Percentiles rank a stretch among this genome's conserved stretches.
These are phyloP conservation scores for Colletotrichum orbiculare DNA, from an alignment of 2,329 filamentous ascomycete species.

Conservation along the genomic window DNA sequence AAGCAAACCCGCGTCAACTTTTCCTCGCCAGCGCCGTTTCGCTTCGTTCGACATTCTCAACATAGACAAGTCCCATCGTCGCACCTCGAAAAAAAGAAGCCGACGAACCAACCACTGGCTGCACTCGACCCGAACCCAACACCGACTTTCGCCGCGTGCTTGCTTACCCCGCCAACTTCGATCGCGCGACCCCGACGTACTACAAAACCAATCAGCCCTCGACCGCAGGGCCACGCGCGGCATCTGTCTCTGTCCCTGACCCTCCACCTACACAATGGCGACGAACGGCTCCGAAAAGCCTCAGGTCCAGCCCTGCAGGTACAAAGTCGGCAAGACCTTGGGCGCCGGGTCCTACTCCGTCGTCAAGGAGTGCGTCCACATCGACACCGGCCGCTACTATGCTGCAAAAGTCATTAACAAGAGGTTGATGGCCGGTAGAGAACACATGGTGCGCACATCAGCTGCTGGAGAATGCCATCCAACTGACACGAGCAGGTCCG, in stretches of 20 bases:
- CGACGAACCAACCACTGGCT: conserved; percentile 13
- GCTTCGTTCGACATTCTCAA: conserved; percentile 8
- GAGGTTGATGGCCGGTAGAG: conserved; percentile 93
- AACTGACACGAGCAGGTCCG: conserved; percentile 72
- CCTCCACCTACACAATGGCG: conserved; percentile 26
- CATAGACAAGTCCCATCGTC: neutral
- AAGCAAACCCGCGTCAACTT: conserved; percentile 11
- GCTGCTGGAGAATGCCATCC: conserved; percentile 12
- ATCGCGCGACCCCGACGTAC: conserved; percentile 20
- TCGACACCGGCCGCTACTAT: conserved; percentile 97
- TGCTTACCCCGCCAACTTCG: conserved; percentile 32
- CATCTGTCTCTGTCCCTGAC: neutral
- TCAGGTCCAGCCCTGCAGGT: conserved; percentile 92
- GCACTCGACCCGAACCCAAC: conserved; percentile 13
- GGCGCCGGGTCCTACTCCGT: conserved; percentile 98
- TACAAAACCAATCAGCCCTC: conserved; percentile 6
- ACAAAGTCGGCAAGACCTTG: conserved; percentile 98
- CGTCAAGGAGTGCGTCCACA: conserved; percentile 98
- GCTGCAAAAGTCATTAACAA: conserved; percentile 99
- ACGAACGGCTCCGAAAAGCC: conserved; percentile 49
- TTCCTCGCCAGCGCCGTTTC: conserved; percentile 19
- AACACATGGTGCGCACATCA: conserved; percentile 84
- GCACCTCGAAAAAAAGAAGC: conserved; percentile 6
- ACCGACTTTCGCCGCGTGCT: conserved; percentile 9
- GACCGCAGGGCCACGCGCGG: conserved; percentile 17